phyloP scores from a whole-genome alignment of 169 alveolate species.

The Plasmodium knowlesi region DNA sequence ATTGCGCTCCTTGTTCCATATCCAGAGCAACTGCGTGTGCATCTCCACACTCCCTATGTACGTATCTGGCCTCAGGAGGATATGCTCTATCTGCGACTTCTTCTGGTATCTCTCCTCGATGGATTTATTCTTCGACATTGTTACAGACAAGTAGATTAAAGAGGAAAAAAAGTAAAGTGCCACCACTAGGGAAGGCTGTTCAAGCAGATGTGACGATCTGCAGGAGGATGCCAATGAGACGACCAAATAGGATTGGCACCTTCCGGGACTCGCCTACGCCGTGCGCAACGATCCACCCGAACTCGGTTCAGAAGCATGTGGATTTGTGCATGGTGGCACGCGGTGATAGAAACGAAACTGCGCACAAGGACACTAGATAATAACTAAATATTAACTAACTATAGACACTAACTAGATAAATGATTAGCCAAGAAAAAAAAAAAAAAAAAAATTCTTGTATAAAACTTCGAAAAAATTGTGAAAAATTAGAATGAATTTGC shows the following conservation, averaged over 20 bases:
- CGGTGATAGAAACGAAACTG: background rate
- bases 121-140: slow-evolving; percentile 85
- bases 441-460: too few species aligned
- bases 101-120: slow-evolving; percentile 98
- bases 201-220: background rate
- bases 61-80: slow-evolving; percentile 98
- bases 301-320: background rate
- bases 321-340: background rate
- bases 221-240: background rate
- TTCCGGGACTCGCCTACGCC: background rate
- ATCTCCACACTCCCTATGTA: slow-evolving; percentile 97
- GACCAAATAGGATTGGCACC: too few species aligned
- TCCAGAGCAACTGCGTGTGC: slow-evolving; percentile 96
- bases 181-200: background rate
- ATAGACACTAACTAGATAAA: too few species aligned
- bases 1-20: slow-evolving; percentile 89
- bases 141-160: background rate
- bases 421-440: background rate
- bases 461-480: background rate
- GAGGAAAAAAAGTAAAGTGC: background rate
- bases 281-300: background rate
- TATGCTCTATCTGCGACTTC: slow-evolving; percentile 97
- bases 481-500: background rate
- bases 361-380: background rate
- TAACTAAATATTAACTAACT: background rate